phyloP scores from a whole-genome alignment of 2,329 filamentous ascomycete genomes.

The Cytospora schulzeri region DNA sequence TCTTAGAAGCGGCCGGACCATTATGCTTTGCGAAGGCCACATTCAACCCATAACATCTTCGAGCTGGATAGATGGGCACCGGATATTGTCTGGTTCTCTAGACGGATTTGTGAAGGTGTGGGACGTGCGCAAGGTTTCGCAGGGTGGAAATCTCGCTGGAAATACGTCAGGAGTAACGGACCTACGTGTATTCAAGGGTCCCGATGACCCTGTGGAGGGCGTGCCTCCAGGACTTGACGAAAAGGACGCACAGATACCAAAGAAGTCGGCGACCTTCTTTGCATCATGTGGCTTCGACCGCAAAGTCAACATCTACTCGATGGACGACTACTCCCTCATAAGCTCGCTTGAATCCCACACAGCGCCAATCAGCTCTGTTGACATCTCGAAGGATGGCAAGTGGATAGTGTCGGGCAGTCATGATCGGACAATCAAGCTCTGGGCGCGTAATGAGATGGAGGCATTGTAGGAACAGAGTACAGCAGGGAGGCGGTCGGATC shows the following conservation, averaged over 20 bases:
- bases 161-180: slow-evolving; percentile 92
- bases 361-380: slow-evolving; percentile 86
- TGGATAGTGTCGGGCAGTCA: slow-evolving; percentile 96
- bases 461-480: slow-evolving; percentile 4
- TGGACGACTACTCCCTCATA: slow-evolving; percentile 90
- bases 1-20: slow-evolving; percentile 84
- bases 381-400: slow-evolving; percentile 80
- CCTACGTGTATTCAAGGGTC: slow-evolving; percentile 88
- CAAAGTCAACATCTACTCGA: slow-evolving; percentile 93
- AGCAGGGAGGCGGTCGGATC: background rate
- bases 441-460: slow-evolving; percentile 75
- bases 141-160: slow-evolving; percentile 82
- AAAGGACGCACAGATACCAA: slow-evolving; percentile 69
- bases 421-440: slow-evolving; percentile 93
- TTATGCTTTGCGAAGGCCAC: slow-evolving; percentile 93
- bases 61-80: slow-evolving; percentile 91
- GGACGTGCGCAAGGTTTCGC: slow-evolving; percentile 89
- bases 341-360: slow-evolving; percentile 89
- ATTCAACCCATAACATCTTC: slow-evolving; percentile 92
- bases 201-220: slow-evolving; percentile 71
- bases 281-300: slow-evolving; percentile 91
- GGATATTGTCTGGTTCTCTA: slow-evolving; percentile 88
- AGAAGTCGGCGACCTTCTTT: slow-evolving; percentile 89
- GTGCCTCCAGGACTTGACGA: slow-evolving; percentile 62
- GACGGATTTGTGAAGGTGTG: slow-evolving; percentile 98